Evolutionary conservation across 805 yeast genomes (phyloP).

Genomic region (Priceomyces fermenticarens): DNA sequence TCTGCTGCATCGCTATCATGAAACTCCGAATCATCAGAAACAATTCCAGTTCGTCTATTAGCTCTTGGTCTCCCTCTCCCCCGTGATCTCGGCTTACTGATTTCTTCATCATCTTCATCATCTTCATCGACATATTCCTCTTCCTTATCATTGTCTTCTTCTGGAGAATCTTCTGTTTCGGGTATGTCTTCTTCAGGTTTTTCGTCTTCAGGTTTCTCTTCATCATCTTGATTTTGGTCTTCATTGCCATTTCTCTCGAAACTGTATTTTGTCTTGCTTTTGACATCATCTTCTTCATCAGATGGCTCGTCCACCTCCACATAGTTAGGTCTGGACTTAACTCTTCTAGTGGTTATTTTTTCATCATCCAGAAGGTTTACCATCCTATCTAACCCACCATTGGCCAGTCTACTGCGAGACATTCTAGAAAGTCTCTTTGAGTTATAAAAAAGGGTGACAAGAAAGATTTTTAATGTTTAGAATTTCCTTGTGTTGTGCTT

Average conservation of each 20-base stretch:
- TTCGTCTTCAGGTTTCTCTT: conserved; percentile 9
- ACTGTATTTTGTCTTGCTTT: neutral
- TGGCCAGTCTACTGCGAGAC: conserved; percentile 13
- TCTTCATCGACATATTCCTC: conserved; percentile 15
- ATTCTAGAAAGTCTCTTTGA: conserved; percentile 7
- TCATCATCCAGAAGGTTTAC: conserved; percentile 15
- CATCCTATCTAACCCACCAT: neutral
- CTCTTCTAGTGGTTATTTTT: conserved; percentile 5
- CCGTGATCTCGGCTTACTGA: conserved; percentile 7
- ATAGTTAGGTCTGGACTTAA: conserved; percentile 19
- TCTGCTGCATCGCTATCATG: conserved; percentile 14
- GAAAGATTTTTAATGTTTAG: conserved; percentile 1
- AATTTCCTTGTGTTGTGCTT: neutral
- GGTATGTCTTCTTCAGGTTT: conserved; percentile 4
- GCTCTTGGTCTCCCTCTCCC: conserved; percentile 8
- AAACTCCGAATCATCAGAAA: conserved; percentile 20
- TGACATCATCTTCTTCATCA: neutral
- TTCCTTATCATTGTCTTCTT: conserved; percentile 13
- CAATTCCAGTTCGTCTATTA: conserved; percentile 7
- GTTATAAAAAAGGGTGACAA: conserved; percentile 13
- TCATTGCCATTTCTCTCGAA: conserved; percentile 1
- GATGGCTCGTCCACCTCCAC: conserved; percentile 5
- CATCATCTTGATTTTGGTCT: neutral
- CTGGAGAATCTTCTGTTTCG: conserved; percentile 10
- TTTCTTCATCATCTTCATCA: conserved; percentile 17